phyloP scores from a whole-genome alignment of 164 flowering plant species.

The Magnolia sinica region DNA sequence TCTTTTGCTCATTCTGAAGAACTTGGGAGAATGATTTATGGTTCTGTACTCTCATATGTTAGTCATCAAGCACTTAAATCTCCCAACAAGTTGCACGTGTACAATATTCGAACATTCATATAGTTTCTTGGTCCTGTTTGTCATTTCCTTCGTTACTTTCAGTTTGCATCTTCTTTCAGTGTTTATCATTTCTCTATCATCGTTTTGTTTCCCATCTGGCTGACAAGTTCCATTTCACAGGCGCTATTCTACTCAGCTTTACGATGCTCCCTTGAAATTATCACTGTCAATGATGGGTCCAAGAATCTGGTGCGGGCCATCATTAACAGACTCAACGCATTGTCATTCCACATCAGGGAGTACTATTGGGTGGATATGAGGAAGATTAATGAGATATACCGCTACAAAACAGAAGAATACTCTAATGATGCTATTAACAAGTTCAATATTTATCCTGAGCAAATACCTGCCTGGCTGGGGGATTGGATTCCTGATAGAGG shows the following conservation, averaged over 20 bases:
- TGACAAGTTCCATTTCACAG: slow-evolving; percentile 27
- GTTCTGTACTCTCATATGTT: too few species aligned
- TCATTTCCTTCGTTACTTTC: neutral
- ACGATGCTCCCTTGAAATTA: slow-evolving; percentile 80
- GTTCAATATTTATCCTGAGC: slow-evolving; percentile 92
- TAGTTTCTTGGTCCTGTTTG: neutral
- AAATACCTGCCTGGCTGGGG: slow-evolving; percentile 78
- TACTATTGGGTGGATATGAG: slow-evolving; percentile 84
- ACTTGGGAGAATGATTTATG: too few species aligned
- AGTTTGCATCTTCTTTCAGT: neutral
- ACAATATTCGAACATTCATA: neutral
- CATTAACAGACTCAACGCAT: slow-evolving; percentile 82
- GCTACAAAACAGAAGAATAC: slow-evolving; percentile 90
- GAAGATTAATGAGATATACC: slow-evolving; percentile 83
- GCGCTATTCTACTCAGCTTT: slow-evolving; percentile 81
- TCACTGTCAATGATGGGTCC: slow-evolving; percentile 57
- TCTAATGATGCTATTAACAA: slow-evolving; percentile 80
- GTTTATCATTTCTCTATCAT: neutral
- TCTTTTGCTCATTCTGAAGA: too few species aligned
- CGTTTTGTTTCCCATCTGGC: neutral
- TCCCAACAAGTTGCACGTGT: too few species aligned
- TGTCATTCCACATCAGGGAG: slow-evolving; percentile 84
- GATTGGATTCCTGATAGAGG: slow-evolving; percentile 90
- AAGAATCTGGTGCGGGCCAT: slow-evolving; percentile 63
- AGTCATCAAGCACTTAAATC: too few species aligned